phyloP scores from a whole-genome alignment of 2,329 filamentous ascomycete genomes.

The Phyllosticta citribraziliensis region DNA sequence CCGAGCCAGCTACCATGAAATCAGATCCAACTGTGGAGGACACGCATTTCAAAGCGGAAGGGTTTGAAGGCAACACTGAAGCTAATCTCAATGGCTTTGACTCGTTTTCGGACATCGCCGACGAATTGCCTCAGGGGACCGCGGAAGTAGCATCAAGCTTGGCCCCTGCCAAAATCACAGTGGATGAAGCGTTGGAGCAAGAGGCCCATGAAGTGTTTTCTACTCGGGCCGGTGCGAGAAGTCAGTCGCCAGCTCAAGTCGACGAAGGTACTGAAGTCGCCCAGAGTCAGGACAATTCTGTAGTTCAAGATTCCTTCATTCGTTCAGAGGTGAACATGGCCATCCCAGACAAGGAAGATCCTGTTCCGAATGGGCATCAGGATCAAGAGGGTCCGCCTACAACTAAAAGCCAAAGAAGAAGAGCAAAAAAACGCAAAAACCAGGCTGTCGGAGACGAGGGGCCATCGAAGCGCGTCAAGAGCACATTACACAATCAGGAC shows the following conservation, averaged over 20 bases:
- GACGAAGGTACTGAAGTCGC: not conserved
- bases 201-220: not conserved
- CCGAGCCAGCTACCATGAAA: not conserved
- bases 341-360: not conserved
- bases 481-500: not conserved
- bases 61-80: not conserved
- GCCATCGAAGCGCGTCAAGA: not conserved
- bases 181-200: not conserved
- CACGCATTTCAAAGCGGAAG: not conserved
- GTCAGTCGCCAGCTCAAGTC: not conserved
- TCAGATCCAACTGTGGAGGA: not conserved
- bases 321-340: not conserved
- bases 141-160: not conserved
- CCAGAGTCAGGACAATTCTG: not conserved
- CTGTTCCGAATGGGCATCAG: not conserved
- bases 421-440: not conserved
- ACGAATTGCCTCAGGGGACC: slow-evolving; percentile 2
- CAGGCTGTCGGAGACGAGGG: not conserved
- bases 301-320: slow-evolving; percentile 5
- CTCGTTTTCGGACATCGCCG: slow-evolving; percentile 2
- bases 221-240: not conserved
- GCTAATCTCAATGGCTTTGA: not conserved
- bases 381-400: not conserved
- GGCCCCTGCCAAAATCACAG: not conserved
- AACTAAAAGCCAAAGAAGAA: not conserved